Percentiles rank a stretch among this genome's conserved stretches.
Evolutionary conservation across 2,329 filamentous ascomycete genomes (phyloP).

Genomic region (Trichoderma gracile): DNA sequence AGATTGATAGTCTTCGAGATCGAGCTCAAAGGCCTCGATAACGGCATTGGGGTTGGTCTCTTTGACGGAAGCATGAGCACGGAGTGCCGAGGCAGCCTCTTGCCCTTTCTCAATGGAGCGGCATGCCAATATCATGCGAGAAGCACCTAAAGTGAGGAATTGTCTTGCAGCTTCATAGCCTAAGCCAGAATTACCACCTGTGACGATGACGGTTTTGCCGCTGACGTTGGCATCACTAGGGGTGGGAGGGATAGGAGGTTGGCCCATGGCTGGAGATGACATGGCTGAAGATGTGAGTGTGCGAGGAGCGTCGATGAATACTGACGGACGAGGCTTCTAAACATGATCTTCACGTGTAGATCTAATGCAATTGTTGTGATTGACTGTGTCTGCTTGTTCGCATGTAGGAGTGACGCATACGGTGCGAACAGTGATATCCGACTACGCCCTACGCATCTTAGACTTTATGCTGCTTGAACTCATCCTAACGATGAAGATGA

Average conservation of each 20-base stretch:
- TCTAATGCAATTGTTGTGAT: too few relatives aligned
- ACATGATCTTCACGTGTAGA: not conserved
- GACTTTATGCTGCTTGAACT: too few relatives aligned
- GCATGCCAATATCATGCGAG: conserved; percentile 5
- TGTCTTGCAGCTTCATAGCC: conserved; percentile 9
- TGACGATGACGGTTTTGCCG: conserved; percentile 18
- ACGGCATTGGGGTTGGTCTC: not conserved
- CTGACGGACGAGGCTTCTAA: not conserved
- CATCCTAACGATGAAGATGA: too few relatives aligned
- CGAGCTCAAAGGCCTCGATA: conserved; percentile 12
- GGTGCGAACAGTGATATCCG: too few relatives aligned
- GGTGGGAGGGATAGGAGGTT: conserved; percentile 8
- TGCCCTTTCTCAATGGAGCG: not conserved
- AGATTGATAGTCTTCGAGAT: conserved; percentile 14
- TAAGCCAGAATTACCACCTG: conserved; percentile 10
- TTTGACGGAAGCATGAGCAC: conserved; percentile 7
- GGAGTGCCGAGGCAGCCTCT: not conserved
- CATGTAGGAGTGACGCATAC: too few relatives aligned
- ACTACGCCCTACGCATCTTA: too few relatives aligned
- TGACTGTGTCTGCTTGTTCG: too few relatives aligned
- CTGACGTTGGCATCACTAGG: not conserved
- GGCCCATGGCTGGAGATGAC: not conserved
- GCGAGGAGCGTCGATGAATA: not conserved
- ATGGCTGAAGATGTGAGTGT: not conserved
- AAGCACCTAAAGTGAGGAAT: conserved; percentile 12